Evolutionary conservation across 768 basidiomycete genomes (phyloP).

Genomic region (Cyclocybe aegerita): DNA sequence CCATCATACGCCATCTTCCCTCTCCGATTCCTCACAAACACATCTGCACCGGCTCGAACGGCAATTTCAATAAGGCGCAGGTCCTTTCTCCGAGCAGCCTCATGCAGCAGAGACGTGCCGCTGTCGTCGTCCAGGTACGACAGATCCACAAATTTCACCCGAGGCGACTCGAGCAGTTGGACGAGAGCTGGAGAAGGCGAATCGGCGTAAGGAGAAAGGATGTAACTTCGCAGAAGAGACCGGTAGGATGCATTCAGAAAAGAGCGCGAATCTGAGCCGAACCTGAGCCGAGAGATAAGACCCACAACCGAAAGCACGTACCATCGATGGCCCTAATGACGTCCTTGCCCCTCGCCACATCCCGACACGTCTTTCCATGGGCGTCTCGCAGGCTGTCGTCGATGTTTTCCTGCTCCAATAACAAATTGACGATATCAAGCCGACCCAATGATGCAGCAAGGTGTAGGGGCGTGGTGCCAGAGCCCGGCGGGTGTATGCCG

Average conservation of each 20-base stretch:
- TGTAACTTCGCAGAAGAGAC: conserved; percentile 70
- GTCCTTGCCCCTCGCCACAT: conserved; percentile 73
- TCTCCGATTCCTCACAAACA: conserved; percentile 77
- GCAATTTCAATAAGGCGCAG: conserved; percentile 81
- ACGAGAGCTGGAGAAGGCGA: conserved; percentile 46
- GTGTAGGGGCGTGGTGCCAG: conserved; percentile 75
- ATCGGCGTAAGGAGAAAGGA: conserved; percentile 50
- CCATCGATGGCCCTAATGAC: conserved; percentile 67
- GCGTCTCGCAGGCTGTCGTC: conserved; percentile 76
- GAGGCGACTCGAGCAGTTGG: conserved; percentile 64
- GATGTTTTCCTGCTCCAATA: conserved; percentile 77
- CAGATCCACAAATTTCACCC: conserved; percentile 71
- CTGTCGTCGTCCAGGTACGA: conserved; percentile 78
- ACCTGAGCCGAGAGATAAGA: background rate
- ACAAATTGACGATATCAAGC: conserved; percentile 66
- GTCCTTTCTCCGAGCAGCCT: conserved; percentile 81
- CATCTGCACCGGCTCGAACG: conserved; percentile 83
- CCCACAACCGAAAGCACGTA: conserved; percentile 24
- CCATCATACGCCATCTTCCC: conserved; percentile 72
- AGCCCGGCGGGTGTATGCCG: conserved; percentile 68
- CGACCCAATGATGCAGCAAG: conserved; percentile 69
- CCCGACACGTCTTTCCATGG: conserved; percentile 65
- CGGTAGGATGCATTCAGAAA: conserved; percentile 75
- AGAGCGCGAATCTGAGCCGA: conserved; percentile 64
- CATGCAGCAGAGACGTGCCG: conserved; percentile 81